phyloP scores from a whole-genome alignment of 148 eudicot genomes.

The Polygonum maritimum region DNA sequence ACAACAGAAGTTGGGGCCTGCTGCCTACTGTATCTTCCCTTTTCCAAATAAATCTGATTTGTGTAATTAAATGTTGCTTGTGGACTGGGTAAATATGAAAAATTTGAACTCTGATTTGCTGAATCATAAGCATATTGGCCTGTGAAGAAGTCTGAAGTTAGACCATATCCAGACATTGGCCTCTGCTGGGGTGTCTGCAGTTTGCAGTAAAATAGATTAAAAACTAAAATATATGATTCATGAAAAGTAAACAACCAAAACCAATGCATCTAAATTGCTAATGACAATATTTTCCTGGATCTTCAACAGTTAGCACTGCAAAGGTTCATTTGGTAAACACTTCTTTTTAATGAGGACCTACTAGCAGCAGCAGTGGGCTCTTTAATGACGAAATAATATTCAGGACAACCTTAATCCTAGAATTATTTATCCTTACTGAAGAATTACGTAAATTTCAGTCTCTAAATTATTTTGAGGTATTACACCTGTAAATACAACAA shows the following conservation, averaged over 20 bases:
- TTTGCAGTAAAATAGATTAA: not conserved
- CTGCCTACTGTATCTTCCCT: conserved; percentile 61
- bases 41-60: conserved; percentile 41
- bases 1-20: conserved; percentile 38
- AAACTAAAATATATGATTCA: not conserved
- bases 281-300: not conserved
- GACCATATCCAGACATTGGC: conserved; percentile 63
- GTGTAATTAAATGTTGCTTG: conserved; percentile 38
- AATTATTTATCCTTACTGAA: not conserved
- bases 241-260: not conserved
- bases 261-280: not conserved
- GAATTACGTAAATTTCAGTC: not conserved
- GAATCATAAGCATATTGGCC: conserved; percentile 47
- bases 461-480: not conserved
- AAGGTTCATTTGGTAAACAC: not conserved
- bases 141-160: conserved; percentile 36
- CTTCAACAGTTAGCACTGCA: not conserved
- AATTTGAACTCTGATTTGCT: conserved; percentile 43
- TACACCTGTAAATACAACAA: not conserved
- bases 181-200: conserved; percentile 57
- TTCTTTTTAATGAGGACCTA: not conserved
- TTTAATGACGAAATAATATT: not conserved
- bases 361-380: not conserved
- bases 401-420: not conserved
- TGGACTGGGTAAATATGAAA: conserved; percentile 35